Percentiles rank a stretch among this genome's conserved stretches.
phyloP scores from a whole-genome alignment of 2,329 filamentous ascomycete species.

The Onygenales sp. region DNA sequence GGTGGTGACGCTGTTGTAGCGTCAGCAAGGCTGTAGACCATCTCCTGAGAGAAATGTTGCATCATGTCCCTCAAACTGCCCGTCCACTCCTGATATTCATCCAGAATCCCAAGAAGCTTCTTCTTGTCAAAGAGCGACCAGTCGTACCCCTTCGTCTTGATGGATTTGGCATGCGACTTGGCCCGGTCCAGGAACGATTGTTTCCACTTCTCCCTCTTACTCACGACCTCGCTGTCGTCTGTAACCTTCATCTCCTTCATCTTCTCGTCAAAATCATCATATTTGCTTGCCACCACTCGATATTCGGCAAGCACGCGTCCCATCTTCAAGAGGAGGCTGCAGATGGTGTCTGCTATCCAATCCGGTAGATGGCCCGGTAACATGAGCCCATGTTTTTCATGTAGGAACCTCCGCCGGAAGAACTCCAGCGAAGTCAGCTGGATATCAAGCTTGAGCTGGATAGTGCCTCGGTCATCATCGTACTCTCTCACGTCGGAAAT shows the following conservation, averaged over 20 bases:
- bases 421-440: constrained; percentile 18
- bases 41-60: constrained; percentile 20
- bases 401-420: constrained; percentile 16
- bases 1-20: neutral
- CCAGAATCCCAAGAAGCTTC: constrained; percentile 16
- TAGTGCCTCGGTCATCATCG: constrained; percentile 17
- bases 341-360: constrained; percentile 14
- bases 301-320: constrained; percentile 17
- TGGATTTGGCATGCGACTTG: constrained; percentile 15
- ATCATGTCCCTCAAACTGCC: constrained; percentile 19
- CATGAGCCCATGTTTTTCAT: constrained; percentile 17
- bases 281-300: constrained; percentile 13
- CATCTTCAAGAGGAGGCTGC: constrained; percentile 16
- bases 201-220: constrained; percentile 12
- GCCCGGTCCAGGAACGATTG: constrained; percentile 15
- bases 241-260: constrained; percentile 3
- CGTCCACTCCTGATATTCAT: constrained; percentile 20
- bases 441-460: constrained; percentile 17
- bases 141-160: constrained; percentile 20
- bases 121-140: constrained; percentile 25
- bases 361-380: constrained; percentile 14
- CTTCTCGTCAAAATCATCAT: constrained; percentile 11
- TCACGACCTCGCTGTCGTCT: constrained; percentile 1
- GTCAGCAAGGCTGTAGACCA: constrained; percentile 10
- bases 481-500: constrained; percentile 19